Conservation (phyloP, 768 basidiomycete genomes). For the Arthromyces matolae region DNA sequence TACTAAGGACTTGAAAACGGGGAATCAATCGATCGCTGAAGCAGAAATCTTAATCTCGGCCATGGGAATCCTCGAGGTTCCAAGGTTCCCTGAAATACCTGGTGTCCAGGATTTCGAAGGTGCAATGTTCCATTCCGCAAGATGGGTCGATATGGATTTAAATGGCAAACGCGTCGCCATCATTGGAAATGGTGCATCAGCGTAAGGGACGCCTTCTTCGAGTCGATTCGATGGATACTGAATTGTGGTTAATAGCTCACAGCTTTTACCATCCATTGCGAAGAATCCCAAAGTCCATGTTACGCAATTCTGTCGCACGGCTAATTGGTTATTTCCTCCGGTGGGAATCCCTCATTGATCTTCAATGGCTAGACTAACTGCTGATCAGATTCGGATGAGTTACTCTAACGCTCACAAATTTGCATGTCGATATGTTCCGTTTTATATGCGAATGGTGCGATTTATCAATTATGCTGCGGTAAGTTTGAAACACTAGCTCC, state of each 20-base stretch:
- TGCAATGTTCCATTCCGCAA: conserved; percentile 47
- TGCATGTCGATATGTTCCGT: conserved; percentile 38
- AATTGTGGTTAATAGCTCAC: conserved; percentile 33
- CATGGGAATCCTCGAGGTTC: conserved; percentile 44
- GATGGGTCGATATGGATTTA: conserved; percentile 44
- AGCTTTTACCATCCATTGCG: conserved; percentile 45
- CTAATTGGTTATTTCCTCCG: conserved; percentile 44
- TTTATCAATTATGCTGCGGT: conserved; percentile 16
- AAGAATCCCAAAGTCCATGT: conserved; percentile 37
- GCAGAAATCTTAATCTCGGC: conserved; percentile 53
- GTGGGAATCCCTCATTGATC: conserved; percentile 26
- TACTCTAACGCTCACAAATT: conserved; percentile 34
- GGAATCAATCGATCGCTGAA: conserved; percentile 22
- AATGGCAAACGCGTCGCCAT: conserved; percentile 49
- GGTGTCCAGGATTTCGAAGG: conserved; percentile 43
- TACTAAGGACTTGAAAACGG: conserved; percentile 30
- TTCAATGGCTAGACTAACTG: background rate
- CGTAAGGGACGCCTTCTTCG: conserved; percentile 29
- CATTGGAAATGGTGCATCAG: conserved; percentile 56
- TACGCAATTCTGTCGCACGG: conserved; percentile 48
- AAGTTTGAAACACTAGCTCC: background rate
- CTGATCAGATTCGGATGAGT: conserved; percentile 21
- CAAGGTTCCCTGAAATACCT: conserved; percentile 32
- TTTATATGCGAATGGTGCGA: conserved; percentile 30
- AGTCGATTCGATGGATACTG: background rate